Conservation (phyloP, 768 basidiomycete species). For the Exidia glandulosa region DNA sequence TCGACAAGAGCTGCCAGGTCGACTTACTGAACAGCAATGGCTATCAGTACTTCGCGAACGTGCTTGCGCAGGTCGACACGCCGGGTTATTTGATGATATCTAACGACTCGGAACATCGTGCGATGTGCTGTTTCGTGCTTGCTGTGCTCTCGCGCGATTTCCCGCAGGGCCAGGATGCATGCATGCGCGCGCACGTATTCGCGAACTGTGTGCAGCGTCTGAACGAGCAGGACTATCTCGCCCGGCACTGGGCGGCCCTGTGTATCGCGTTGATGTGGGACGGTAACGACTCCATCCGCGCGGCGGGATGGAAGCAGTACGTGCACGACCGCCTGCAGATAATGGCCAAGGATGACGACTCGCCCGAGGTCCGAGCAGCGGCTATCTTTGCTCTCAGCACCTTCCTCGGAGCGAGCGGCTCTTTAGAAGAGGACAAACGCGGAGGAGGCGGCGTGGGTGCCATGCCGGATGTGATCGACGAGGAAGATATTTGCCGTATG, state of each 20-base stretch:
- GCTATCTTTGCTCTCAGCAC: slow-evolving; percentile 87
- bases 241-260: slow-evolving; percentile 88
- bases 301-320: slow-evolving; percentile 64
- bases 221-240: slow-evolving; percentile 81
- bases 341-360: slow-evolving; percentile 65
- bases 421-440: slow-evolving; percentile 47
- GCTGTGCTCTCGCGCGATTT: slow-evolving; percentile 84
- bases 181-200: slow-evolving; percentile 71
- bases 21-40: slow-evolving; percentile 74
- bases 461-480: slow-evolving; percentile 60
- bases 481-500: slow-evolving; percentile 31
- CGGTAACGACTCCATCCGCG: slow-evolving; percentile 79
- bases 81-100: slow-evolving; percentile 50
- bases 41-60: slow-evolving; percentile 76
- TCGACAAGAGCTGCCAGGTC: slow-evolving; percentile 86
- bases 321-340: slow-evolving; percentile 75
- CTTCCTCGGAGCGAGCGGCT: slow-evolving; percentile 83
- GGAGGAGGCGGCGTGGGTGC: slow-evolving; percentile 84
- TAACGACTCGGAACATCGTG: slow-evolving; percentile 89
- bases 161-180: slow-evolving; percentile 76
- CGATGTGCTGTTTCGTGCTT: slow-evolving; percentile 97
- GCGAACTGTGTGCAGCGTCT: slow-evolving; percentile 77
- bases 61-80: slow-evolving; percentile 61
- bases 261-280: slow-evolving; percentile 97
- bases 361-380: slow-evolving; percentile 87